Percentiles rank a stretch among this genome's conserved stretches.
These are phyloP conservation scores for Heritiera littoralis DNA, from an alignment of 345 rosid genomes.

Conservation along the genomic window DNA sequence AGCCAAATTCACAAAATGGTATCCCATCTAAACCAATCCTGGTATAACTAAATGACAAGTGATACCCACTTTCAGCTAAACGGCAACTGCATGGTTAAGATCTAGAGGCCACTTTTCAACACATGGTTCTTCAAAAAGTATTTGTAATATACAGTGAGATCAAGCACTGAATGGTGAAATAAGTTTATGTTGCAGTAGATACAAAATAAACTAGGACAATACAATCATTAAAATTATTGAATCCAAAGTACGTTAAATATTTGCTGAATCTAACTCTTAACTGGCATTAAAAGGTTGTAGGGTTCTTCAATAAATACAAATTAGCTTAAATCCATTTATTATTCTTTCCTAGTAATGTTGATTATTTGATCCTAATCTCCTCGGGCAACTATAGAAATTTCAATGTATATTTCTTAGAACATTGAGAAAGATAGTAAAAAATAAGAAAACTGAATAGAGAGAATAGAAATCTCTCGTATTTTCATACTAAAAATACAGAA, in stretches of 20 bases:
- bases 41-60: constrained; percentile 5
- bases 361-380: constrained; percentile 8
- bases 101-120: neutral
- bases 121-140: neutral
- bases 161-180: neutral
- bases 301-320: constrained; percentile 9
- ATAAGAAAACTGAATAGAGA: too few relatives aligned
- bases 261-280: neutral
- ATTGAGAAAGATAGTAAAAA: neutral
- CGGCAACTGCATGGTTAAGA: neutral
- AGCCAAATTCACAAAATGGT: constrained; percentile 13
- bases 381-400: neutral
- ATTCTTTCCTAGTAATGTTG: neutral
- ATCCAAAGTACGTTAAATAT: neutral
- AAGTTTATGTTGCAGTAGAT: neutral
- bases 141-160: neutral
- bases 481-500: too few relatives aligned
- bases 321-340: neutral
- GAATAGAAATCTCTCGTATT: too few relatives aligned
- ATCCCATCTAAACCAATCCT: neutral
- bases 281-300: constrained; percentile 11
- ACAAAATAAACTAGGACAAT: neutral
- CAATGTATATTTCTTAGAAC: neutral
- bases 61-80: constrained; percentile 9
- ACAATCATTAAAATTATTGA: neutral